Evolutionary conservation across 2,329 filamentous ascomycete genomes (phyloP), one percentile per base, ranked within the genome.

Genomic region (Penicillium sp.): DNA sequence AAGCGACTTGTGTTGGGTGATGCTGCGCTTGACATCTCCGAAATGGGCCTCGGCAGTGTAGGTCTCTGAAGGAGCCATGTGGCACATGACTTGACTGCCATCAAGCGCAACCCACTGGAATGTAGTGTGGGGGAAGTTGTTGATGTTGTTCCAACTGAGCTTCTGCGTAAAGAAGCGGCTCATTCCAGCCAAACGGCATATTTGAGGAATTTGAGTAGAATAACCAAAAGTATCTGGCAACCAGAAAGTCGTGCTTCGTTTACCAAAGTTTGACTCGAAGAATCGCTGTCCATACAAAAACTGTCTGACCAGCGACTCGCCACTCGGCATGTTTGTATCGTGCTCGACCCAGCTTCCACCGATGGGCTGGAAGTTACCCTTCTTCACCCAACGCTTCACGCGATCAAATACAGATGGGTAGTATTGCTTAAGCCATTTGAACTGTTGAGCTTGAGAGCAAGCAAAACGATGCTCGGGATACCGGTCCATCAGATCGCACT

Each of bases 91-190:
- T 69, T 97, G 94, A 67, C 90, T 96, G 54, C 94, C 93, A 71
- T 99, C 94, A 13, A 97, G 84, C 11, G 91, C 85, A 30, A 99
- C 92, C 94, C 94, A 99, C 74, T 96, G 96, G 81, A 99, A 99
- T 0, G 94, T 97, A 6, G 94, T 97, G 70, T 97, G 94, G 0
- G 94, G 94, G 76, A 97, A 99, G 69, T 89, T 96, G 77, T 97
- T 97, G 81, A 97, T 97, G 72, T 97, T 97, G 79, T 97, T 97
- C 94, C 94, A 99, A 79, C 93, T 97, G 56, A 99, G 80, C 78
- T 99, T 99, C 74, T 99, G 94, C 0, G 94, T 99, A 67, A 99
- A 88, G 79, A 99, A 99, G 32, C 93, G 85, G 54, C 84, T 89
- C 94, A 99, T 97, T 18, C 91, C 93, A n/a, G 94, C 89, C 27